Conservation (phyloP, 2,329 filamentous ascomycete species). For the Bipolaris sorokiniana region DNA sequence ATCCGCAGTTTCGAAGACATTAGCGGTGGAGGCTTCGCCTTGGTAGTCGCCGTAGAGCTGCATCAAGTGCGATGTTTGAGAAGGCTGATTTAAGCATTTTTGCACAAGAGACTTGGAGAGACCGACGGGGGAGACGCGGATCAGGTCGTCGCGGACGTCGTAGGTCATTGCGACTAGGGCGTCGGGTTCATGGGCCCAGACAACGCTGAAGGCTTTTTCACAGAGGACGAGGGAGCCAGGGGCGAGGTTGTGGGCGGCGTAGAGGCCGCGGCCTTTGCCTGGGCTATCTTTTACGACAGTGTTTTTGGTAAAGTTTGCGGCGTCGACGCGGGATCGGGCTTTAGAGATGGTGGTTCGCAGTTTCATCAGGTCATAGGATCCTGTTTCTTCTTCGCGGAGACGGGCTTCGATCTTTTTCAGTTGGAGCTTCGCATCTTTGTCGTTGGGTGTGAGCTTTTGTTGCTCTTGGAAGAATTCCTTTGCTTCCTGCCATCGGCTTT, state of each 20-base stretch:
- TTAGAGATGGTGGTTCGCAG: conserved; percentile 48
- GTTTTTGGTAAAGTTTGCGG: conserved; percentile 54
- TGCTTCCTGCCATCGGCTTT: conserved; percentile 50
- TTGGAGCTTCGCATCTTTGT: conserved; percentile 42
- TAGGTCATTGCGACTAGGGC: conserved; percentile 54
- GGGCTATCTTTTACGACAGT: conserved; percentile 52
- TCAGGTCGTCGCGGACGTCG: conserved; percentile 48
- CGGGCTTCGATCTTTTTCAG: conserved; percentile 31
- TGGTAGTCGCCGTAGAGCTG: conserved; percentile 44
- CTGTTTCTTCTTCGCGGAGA: conserved; percentile 49
- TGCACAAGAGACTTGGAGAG: conserved; percentile 46
- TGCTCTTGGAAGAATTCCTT: conserved; percentile 47
- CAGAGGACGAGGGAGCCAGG: conserved; percentile 61
- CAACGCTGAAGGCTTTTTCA: conserved; percentile 60
- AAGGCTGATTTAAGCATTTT: conserved; percentile 56
- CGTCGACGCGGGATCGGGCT: conserved; percentile 56
- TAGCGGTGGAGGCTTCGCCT: conserved; percentile 46
- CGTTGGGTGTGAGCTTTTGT: conserved; percentile 35
- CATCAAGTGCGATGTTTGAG: conserved; percentile 42
- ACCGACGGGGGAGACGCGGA: conserved; percentile 33
- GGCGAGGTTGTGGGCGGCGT: conserved; percentile 56
- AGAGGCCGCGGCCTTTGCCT: conserved; percentile 58
- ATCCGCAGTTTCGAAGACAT: conserved; percentile 43
- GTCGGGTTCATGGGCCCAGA: conserved; percentile 52
- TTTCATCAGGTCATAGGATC: conserved; percentile 46